Evolutionary conservation across 202 grass and related monocot genomes (phyloP).

Genomic region (Cymbopogon flexuosus): DNA sequence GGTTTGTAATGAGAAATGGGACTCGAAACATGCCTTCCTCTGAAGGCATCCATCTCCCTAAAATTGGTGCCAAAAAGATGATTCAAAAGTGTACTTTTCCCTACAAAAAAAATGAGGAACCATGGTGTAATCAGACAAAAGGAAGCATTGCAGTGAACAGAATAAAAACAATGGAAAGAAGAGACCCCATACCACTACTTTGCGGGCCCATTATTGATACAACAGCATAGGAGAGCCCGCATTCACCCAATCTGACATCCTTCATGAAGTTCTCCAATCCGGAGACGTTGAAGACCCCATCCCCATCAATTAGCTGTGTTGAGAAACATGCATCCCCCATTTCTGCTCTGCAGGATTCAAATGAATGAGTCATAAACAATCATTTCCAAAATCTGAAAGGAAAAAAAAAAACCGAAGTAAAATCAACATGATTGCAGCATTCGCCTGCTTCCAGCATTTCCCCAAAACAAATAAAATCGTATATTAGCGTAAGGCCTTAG

Average conservation of each 20-base stretch:
- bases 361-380: neutral
- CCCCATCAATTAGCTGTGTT: conserved; percentile 72
- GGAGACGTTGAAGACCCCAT: conserved; percentile 62
- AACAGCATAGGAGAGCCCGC: conserved; percentile 83
- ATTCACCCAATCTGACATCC: conserved; percentile 63
- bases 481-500: neutral
- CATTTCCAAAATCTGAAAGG: neutral
- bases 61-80: conserved; percentile 87
- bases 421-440: neutral
- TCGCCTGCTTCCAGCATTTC: neutral
- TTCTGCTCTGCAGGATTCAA: conserved; percentile 44
- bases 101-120: conserved; percentile 30
- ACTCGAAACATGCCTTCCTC: conserved; percentile 57
- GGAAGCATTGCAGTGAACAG: neutral
- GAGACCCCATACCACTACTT: conserved; percentile 65
- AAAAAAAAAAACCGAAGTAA: neutral
- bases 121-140: neutral
- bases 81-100: conserved; percentile 95
- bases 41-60: conserved; percentile 95
- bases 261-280: conserved; percentile 75
- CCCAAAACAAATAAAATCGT: neutral
- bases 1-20: no score
- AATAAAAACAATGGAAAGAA: neutral
- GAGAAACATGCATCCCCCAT: conserved; percentile 62
- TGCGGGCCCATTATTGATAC: conserved; percentile 92